phyloP scores from a whole-genome alignment of 2,329 filamentous ascomycete genomes.

The Colletotrichum sp. region DNA sequence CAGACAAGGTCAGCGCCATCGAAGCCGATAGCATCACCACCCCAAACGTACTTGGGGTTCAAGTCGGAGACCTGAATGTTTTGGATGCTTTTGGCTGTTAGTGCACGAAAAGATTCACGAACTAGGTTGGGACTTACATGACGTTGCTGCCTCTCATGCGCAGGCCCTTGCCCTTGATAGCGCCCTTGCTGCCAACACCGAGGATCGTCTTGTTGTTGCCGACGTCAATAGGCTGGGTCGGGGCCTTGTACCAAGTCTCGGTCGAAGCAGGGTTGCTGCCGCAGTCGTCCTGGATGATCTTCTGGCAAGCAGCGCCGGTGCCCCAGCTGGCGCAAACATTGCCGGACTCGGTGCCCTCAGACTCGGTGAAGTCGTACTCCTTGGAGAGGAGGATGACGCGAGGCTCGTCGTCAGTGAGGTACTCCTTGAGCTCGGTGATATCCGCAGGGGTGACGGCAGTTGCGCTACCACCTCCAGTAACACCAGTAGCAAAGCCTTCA shows the following conservation, averaged over 20 bases:
- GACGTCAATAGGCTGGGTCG: conserved; percentile 8
- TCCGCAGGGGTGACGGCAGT: conserved; percentile 45
- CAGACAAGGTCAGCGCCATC: conserved; percentile 11
- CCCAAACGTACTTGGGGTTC: conserved; percentile 17
- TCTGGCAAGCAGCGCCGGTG: conserved; percentile 22
- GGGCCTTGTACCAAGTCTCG: conserved; percentile 14
- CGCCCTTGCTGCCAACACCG: conserved; percentile 8
- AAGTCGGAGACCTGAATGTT: conserved; percentile 12
- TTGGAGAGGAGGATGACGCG: conserved; percentile 29
- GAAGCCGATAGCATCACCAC: conserved; percentile 13
- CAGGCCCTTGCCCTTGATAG: conserved; percentile 16
- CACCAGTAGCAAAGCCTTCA: conserved; percentile 37
- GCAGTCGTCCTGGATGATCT: conserved; percentile 21
- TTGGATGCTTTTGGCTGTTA: background rate
- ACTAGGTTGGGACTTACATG: background rate
- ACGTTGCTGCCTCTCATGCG: conserved; percentile 11
- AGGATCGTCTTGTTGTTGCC: conserved; percentile 12
- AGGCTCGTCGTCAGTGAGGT: conserved; percentile 23
- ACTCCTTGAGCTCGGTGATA: conserved; percentile 44
- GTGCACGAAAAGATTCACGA: background rate
- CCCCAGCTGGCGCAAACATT: conserved; percentile 29
- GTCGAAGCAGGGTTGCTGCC: background rate
- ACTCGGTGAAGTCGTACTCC: conserved; percentile 30
- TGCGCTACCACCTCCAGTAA: conserved; percentile 57
- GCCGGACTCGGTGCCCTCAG: conserved; percentile 26